Conservation (phyloP, 2,329 filamentous ascomycete species). For the Fusarium nelsonii region DNA sequence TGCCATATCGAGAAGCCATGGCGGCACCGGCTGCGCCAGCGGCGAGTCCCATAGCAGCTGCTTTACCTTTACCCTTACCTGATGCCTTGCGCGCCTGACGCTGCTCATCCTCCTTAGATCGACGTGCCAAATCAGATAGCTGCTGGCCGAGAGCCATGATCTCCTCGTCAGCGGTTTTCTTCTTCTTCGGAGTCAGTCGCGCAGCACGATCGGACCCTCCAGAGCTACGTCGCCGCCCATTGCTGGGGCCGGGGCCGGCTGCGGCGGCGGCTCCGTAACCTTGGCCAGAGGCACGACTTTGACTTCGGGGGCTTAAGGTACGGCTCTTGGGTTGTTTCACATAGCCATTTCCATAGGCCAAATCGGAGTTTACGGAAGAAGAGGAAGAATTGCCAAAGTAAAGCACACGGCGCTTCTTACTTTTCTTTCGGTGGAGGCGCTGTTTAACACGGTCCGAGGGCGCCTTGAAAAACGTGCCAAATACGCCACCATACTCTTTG, state of each 20-base stretch:
- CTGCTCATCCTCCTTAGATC: conserved; percentile 64
- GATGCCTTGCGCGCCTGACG: conserved; percentile 50
- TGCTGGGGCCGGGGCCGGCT: conserved; percentile 21
- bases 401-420: conserved; percentile 66
- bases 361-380: conserved; percentile 75
- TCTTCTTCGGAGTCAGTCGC: conserved; percentile 44
- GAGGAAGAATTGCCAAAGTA: conserved; percentile 73
- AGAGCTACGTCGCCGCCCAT: conserved; percentile 37
- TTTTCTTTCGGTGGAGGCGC: conserved; percentile 55
- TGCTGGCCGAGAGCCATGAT: conserved; percentile 68
- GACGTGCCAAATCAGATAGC: conserved; percentile 65
- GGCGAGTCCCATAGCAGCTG: conserved; percentile 38
- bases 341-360: conserved; percentile 75
- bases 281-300: conserved; percentile 39
- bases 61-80: conserved; percentile 45
- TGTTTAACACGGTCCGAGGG: conserved; percentile 63
- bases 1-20: conserved; percentile 55
- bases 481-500: conserved; percentile 64
- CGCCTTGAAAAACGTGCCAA: conserved; percentile 73
- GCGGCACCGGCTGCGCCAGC: conserved; percentile 58
- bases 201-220: conserved; percentile 34
- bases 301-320: conserved; percentile 46
- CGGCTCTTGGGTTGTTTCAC: conserved; percentile 57
- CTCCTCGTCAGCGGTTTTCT: conserved; percentile 66
- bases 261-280: conserved; percentile 24